Base-by-base conservation (phyloP, 768 basidiomycete species). In the Boletus tylopilopsis region DNA sequence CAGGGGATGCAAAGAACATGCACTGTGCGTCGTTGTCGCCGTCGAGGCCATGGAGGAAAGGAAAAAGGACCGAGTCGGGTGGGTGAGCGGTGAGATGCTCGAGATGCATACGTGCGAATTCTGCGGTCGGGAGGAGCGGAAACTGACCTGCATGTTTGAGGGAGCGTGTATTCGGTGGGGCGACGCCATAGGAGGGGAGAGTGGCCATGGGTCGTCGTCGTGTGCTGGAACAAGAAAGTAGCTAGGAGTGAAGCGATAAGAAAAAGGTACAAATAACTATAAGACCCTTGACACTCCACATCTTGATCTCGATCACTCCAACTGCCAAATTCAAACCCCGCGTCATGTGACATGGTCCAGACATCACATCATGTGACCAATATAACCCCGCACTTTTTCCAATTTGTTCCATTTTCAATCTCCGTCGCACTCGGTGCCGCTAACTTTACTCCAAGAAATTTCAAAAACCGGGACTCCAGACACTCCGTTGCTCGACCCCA, bases 41-140 rank as follows among this genome's bases (percentile, higher is more conserved):
- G 60, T 94, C 91, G 52, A 94, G 75, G 37, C 91, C 89, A 60
- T 94, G 92, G 15, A 92, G 71, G 70, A 93, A 95, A 1, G 92
- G 92, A 65, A 95, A 95, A 49, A 94, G 79, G 57, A 85, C 77
- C 34, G 76, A 74, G 70, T 95, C 92, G 0, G 87, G 86, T 1
- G 89, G 81, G 67, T 94, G 87, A 2, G 80, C 69, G 50, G 79
- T 74, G 54, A 81, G 71, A 55, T 89, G 80, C n/a, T 72, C 65
- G 58, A 80, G 75, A 48, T 87, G 84, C 43, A 92, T 68, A 18
- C 73, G 63, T 4, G 82, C 73, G 61, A 90, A 90, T 50, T 79
- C 68, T 19, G 45, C 3, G 69, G 70, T 55, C 68, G 74, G 50
- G 76, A 73, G 68, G 15, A 73, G 60, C 40, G 54, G 69, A 55